A percentile compares a stretch with the other conserved stretches of the same genome.
phyloP scores from a whole-genome alignment of 2,329 filamentous ascomycete genomes.

The Fusarium tjaetaba region DNA sequence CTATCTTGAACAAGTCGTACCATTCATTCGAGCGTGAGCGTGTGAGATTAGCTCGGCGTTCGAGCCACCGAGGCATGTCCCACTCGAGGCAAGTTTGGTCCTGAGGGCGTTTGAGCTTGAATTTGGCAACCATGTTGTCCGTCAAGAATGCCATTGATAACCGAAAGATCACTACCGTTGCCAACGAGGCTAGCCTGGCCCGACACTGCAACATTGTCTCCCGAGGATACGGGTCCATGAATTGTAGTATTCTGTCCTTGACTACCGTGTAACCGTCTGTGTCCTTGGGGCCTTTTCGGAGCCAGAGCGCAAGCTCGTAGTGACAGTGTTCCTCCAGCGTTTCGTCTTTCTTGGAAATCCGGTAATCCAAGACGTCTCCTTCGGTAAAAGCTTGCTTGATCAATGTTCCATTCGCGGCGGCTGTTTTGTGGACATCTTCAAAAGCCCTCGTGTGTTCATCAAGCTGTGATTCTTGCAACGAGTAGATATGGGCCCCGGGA shows the following conservation, averaged over 20 bases:
- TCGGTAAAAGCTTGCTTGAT: background rate
- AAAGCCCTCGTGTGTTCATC: background rate
- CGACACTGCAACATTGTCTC: rapidly evolving
- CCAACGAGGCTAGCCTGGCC: background rate
- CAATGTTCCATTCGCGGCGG: background rate
- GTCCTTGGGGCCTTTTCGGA: background rate
- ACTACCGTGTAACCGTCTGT: background rate
- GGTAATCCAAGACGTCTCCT: background rate
- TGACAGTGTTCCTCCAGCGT: background rate
- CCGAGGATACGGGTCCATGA: rapidly evolving
- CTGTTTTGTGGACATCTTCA: background rate
- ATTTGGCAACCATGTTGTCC: background rate
- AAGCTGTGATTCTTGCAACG: background rate
- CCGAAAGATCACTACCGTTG: background rate
- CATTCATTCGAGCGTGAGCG: no score
- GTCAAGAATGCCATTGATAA: background rate
- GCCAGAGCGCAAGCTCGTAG: background rate
- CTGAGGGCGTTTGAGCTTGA: background rate
- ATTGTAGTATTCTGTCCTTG: background rate
- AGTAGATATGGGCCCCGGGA: background rate
- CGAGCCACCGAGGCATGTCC: background rate
- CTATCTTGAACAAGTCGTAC: background rate
- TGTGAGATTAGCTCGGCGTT: background rate
- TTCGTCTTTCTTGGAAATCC: rapidly evolving
- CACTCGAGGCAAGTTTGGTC: background rate